Conservation (phyloP, 2,329 filamentous ascomycete genomes). For the Talaromyces albobiverticillius region DNA sequence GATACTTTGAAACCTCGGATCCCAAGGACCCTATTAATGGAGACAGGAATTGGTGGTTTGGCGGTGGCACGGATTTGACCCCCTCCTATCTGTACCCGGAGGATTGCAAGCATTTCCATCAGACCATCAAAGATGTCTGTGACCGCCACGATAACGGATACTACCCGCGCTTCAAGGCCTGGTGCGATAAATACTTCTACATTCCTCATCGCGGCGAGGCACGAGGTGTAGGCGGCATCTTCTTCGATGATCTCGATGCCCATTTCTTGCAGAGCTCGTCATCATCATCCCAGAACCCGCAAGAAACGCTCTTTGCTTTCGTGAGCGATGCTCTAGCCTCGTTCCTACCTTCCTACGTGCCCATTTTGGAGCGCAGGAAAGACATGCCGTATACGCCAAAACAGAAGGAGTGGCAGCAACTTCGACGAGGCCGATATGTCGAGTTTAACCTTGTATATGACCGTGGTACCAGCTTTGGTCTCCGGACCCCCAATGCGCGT, state of each 20-base stretch:
- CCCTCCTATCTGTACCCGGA: slow-evolving; percentile 94
- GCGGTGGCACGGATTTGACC: slow-evolving; percentile 90
- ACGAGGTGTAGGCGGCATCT: slow-evolving; percentile 90
- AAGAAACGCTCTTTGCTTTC: slow-evolving; percentile 87
- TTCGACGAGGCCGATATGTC: slow-evolving; percentile 90
- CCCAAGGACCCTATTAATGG: slow-evolving; percentile 67
- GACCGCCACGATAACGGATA: slow-evolving; percentile 90
- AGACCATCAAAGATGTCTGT: slow-evolving; percentile 85
- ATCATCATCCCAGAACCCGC: slow-evolving; percentile 67
- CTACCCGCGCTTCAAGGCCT: slow-evolving; percentile 93
- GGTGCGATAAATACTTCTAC: slow-evolving; percentile 97
- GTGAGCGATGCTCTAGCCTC: slow-evolving; percentile 79
- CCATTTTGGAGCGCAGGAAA: slow-evolving; percentile 83
- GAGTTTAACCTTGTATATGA: slow-evolving; percentile 99
- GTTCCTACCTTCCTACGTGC: slow-evolving; percentile 87
- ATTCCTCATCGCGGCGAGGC: slow-evolving; percentile 87
- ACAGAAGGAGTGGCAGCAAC: slow-evolving; percentile 95
- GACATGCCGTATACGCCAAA: slow-evolving; percentile 83
- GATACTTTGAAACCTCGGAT: slow-evolving; percentile 95
- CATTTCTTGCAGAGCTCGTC: slow-evolving; percentile 37
- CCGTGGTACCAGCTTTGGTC: slow-evolving; percentile 86
- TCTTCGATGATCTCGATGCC: slow-evolving; percentile 94
- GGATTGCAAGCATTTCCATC: slow-evolving; percentile 95
- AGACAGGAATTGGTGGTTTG: slow-evolving; percentile 90
- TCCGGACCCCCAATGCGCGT: slow-evolving; percentile 86